Evolutionary conservation across 1,284 basidiomycete species (phyloP).

Genomic region (Austroboletus olivaceoglutinosus): DNA sequence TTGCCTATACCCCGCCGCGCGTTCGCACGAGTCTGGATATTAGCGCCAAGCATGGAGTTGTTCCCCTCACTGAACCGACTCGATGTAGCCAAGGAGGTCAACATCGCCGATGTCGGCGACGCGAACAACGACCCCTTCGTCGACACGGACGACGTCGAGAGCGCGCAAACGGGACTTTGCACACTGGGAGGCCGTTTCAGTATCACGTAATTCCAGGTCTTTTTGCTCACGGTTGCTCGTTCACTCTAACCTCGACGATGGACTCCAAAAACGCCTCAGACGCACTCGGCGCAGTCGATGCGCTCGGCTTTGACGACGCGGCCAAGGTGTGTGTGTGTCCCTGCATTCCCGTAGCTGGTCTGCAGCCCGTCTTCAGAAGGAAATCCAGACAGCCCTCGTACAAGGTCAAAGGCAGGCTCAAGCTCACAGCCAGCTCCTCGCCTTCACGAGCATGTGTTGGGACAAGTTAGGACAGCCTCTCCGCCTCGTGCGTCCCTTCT

Average conservation of each 20-base stretch:
- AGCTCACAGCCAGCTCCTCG: slow-evolving; percentile 71
- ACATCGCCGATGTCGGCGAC: slow-evolving; percentile 6
- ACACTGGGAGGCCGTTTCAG: background rate
- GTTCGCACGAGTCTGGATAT: slow-evolving; percentile 31
- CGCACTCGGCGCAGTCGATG: slow-evolving; percentile 46
- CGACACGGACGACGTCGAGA: slow-evolving; percentile 13
- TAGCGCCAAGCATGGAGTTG: slow-evolving; percentile 13
- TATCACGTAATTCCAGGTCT: slow-evolving; percentile 19
- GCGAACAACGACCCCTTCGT: slow-evolving; percentile 7
- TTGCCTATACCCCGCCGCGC: slow-evolving; percentile 21
- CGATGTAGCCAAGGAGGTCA: slow-evolving; percentile 2
- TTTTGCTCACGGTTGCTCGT: slow-evolving; percentile 29
- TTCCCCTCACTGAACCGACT: background rate
- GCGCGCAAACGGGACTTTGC: slow-evolving; percentile 5
- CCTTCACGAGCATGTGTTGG: slow-evolving; percentile 80
- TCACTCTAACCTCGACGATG: slow-evolving; percentile 11
- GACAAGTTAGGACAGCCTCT: slow-evolving; percentile 66
- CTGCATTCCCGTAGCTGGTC: slow-evolving; percentile 1
- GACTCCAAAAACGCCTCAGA: slow-evolving; percentile 30
- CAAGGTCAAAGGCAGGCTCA: slow-evolving; percentile 76
- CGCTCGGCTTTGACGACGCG: slow-evolving; percentile 74
- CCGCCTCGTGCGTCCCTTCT: slow-evolving; percentile 6
- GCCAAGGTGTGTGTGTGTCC: slow-evolving; percentile 55
- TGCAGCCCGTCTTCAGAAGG: slow-evolving; percentile 57
- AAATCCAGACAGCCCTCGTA: slow-evolving; percentile 82